Evolutionary conservation across 177 flowering plant genomes (phyloP).

Genomic region (Vitis hybrid): DNA sequence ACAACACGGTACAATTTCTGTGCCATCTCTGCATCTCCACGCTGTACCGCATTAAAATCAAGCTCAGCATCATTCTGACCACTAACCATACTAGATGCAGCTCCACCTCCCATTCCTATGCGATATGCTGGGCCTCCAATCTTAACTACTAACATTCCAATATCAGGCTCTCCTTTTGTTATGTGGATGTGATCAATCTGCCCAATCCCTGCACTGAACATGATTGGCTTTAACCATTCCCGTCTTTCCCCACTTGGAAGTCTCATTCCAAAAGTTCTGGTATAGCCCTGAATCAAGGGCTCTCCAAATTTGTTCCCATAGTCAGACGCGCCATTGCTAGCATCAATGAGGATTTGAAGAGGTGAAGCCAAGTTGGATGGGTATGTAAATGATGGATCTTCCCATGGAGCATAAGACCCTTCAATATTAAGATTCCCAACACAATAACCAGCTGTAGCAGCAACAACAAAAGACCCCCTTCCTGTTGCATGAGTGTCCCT

Average conservation of each 20-base stretch:
- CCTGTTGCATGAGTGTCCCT: constrained; percentile 98
- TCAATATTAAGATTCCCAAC: constrained; percentile 85
- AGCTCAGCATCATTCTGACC: constrained; percentile 93
- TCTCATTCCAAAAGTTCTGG: constrained; percentile 91
- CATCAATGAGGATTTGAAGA: constrained; percentile 81
- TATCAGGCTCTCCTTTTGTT: constrained; percentile 81
- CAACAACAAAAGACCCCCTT: constrained; percentile 84
- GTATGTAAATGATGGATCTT: constrained; percentile 70
- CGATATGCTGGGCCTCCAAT: constrained; percentile 97
- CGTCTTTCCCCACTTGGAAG: constrained; percentile 86
- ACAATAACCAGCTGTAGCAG: constrained; percentile 90
- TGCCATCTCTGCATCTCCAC: constrained; percentile 99
- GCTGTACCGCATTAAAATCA: constrained; percentile 92
- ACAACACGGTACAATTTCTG: constrained; percentile 90
- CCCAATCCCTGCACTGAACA: constrained; percentile 96
- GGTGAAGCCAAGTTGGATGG: constrained; percentile 89
- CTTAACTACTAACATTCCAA: constrained; percentile 92
- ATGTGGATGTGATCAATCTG: constrained; percentile 89
- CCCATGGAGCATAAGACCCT: constrained; percentile 94
- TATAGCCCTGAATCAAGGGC: constrained; percentile 90
- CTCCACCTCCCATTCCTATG: constrained; percentile 97
- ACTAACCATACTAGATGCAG: constrained; percentile 97
- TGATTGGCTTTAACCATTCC: constrained; percentile 94
- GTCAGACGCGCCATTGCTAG: constrained; percentile 96
- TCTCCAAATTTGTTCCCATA: constrained; percentile 98